These are phyloP conservation scores for Rhodotorula sp. DNA, from an alignment of 1,284 basidiomycete species.

Conservation along the genomic window DNA sequence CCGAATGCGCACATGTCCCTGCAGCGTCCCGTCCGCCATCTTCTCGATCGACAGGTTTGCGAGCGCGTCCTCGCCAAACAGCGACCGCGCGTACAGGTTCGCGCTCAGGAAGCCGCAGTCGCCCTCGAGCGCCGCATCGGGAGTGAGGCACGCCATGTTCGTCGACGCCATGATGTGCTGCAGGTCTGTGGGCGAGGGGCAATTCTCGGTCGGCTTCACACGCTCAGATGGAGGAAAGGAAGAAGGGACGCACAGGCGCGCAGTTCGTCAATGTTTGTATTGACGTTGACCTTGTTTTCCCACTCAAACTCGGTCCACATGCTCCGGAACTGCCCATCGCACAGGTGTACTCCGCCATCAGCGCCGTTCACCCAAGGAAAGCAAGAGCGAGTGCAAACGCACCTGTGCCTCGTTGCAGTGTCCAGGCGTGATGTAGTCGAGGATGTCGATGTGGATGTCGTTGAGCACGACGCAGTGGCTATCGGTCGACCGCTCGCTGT, in stretches of 20 bases:
- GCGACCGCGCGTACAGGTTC: constrained; percentile 86
- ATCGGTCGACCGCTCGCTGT: constrained; percentile 73
- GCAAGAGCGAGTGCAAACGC: constrained; percentile 45
- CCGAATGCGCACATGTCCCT: constrained; percentile 87
- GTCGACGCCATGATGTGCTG: constrained; percentile 88
- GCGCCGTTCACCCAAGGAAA: background rate
- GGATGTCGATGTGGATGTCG: constrained; percentile 98
- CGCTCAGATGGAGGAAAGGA: background rate
- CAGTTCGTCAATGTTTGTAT: constrained; percentile 62
- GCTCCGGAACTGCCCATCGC: constrained; percentile 75
- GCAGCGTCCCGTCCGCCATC: constrained; percentile 76
- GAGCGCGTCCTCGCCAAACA: constrained; percentile 95
- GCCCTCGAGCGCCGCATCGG: constrained; percentile 71
- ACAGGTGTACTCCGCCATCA: background rate
- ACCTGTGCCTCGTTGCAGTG: constrained; percentile 94
- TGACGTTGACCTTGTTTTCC: constrained; percentile 96
- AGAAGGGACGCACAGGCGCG: constrained; percentile 34
- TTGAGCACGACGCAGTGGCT: constrained; percentile 76
- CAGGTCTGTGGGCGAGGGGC: constrained; percentile 63
- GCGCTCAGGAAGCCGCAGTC: constrained; percentile 86
- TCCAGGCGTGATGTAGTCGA: constrained; percentile 99
- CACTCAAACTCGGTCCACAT: constrained; percentile 99
- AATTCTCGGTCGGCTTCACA: no score
- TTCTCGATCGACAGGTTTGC: constrained; percentile 95
- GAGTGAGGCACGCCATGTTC: constrained; percentile 95